Base-by-base conservation (phyloP, 1,139 yeast species). In the Waltiozyma sp. region DNA sequence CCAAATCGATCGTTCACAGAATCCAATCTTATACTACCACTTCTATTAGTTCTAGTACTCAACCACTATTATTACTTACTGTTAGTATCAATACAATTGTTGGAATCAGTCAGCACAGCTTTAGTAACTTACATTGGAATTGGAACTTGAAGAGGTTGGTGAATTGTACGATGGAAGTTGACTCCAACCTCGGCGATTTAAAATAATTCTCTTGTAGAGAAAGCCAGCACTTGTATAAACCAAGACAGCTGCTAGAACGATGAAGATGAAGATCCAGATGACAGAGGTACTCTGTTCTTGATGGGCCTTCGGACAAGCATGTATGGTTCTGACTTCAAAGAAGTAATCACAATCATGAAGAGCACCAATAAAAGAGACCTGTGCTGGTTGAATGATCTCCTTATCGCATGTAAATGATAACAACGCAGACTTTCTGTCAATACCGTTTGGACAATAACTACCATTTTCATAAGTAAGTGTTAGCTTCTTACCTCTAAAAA, bases 311-410 rank as follows among this genome's bases (percentile, higher is more conserved):
- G 95, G 88, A 61, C 96, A 88, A 0, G 95, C 96, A 59, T 82
- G 85, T 41, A 85, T 80, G 4, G 95, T 84, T 51, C 88, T 66
- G 24, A 86, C 87, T 59, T 88, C 96, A 60, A 88, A 88, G 56
- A 82, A 75, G 61, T 83, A 88, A 35, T 83, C 75, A 61, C 96
- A 88, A 47, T 86, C 84, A 60, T 85, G 75, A 36, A 75, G 59
- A 15, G 77, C 76, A 1, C 94, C 93, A 31, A 88, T 71, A 56
- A 73, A 87, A 9, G 86, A 72, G 1, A 87, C 68, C 38, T 75
- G 68, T 0, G 93, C 95, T 51, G 75, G 77, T 14, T 76, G 65
- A 56, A 73, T 62, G 59, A 84, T 73, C 44, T 83, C 91, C 46
- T 84, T 70, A 60, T 87, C 95, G 62, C 96, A 88, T 15, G 82